Conservation (phyloP, 352 stramenopile species). For the Phytopythium kandeliae region DNA sequence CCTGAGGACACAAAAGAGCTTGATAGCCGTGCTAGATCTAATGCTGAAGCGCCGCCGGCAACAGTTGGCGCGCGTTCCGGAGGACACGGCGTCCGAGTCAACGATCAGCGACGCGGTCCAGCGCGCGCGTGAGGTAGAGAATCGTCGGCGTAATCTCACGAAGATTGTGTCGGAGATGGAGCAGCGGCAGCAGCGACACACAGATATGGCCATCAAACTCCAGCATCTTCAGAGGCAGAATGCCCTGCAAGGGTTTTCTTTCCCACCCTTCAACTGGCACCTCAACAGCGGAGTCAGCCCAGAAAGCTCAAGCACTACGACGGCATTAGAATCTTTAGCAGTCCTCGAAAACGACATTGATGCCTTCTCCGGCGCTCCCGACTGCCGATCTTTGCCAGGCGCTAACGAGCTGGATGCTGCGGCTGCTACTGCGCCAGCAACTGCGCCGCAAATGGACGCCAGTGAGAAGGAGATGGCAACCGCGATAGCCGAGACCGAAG, state of each 20-base stretch:
- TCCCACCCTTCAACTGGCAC: constrained; percentile 1
- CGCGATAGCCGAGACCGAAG: neutral
- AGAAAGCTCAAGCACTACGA: neutral
- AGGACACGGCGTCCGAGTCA: neutral
- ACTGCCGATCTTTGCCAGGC: neutral
- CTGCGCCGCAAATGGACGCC: neutral
- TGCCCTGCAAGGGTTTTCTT: neutral
- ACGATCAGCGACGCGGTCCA: neutral
- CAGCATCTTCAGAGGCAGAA: neutral
- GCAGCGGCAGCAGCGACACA: neutral
- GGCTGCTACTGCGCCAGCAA: neutral
- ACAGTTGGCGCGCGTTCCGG: neutral
- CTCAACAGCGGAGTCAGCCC: neutral
- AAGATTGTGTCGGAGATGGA: neutral
- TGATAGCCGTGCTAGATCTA: neutral
- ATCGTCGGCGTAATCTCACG: neutral
- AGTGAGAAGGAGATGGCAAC: neutral
- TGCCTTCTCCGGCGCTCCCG: neutral
- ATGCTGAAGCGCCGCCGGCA: neutral
- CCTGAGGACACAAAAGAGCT: neutral
- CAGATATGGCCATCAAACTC: neutral
- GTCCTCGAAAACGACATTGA: neutral
- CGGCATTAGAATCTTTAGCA: neutral
- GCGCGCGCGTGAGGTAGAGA: neutral
- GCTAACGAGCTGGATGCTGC: neutral